Base-by-base conservation (phyloP, 371 early-diverging fungal species). In the Mucor mucedo region DNA sequence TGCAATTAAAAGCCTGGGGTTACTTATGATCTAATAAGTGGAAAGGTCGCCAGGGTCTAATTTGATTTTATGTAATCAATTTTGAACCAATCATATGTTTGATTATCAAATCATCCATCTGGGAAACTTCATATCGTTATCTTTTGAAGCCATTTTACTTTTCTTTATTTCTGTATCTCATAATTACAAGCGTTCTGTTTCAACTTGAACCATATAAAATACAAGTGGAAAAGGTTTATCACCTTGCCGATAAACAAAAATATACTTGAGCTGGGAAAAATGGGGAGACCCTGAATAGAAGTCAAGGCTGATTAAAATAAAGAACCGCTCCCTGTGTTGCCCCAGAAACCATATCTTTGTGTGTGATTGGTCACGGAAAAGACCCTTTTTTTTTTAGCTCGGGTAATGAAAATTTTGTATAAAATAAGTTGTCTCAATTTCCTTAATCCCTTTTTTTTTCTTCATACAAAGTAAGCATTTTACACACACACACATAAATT, bases 261-360 rank as follows among this genome's bases (percentile, higher is more conserved):
- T 4, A 35, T 6, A 8, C 35, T 35, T 35, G 35, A 8, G 8
- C 35, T 35, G 35, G 35, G 35, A 14, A 53, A 53, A 33, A 53
- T 52, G 59, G 29, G 14, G 21, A 58, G 58, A 58, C 65, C 53
- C 65, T 64, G 63, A 63, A 64, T 16, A 28, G 32, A 27, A 41
- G 11, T 13, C 14, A 57, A 56, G 5, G 28, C 56, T 55, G 30
- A 48, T 58, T 28, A 21, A 56, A 64, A 58, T 44, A 38, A 54
- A 59, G 4, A 58, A 30, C 59, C 59, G 59, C 65, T 59, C 59
- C 65, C 59, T 52, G 64, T 63, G 58, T 58, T 33, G 52, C 58
- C 57, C 64, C 64, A 63, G 58, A 63, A 57, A 63, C 59, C 38
- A 40, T 57, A 32, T 28, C 10, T 40, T 52, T n/a, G 16, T 32